Percentiles rank a stretch among this genome's conserved stretches.
Conservation (phyloP, 345 rosid species). For the Eucalyptus curtisii region DNA sequence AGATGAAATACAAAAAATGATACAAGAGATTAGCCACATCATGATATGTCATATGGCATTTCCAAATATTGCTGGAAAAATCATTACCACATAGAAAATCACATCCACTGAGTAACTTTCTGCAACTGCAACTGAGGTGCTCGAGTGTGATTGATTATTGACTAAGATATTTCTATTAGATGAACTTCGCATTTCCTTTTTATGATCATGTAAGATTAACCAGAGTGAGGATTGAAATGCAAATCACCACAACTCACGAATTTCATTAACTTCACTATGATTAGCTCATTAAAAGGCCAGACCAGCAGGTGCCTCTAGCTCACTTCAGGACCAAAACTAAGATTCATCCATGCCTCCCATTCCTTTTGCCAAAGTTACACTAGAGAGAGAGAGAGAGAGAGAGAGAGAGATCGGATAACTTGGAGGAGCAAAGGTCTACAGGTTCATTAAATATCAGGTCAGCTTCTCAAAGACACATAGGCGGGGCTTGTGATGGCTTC, state of each 20-base stretch:
- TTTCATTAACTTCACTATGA: neutral
- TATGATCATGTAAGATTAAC: too few relatives aligned
- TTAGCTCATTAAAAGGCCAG: neutral
- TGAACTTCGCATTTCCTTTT: too few relatives aligned
- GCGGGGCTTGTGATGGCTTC: neutral
- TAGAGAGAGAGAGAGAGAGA: neutral
- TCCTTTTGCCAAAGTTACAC: neutral
- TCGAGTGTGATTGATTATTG: too few relatives aligned
- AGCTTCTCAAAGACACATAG: neutral
- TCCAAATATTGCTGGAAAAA: too few relatives aligned
- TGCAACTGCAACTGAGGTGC: too few relatives aligned
- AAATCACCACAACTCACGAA: neutral
- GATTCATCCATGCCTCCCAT: neutral
- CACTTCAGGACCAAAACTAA: neutral
- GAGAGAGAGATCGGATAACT: neutral
- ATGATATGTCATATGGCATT: too few relatives aligned
- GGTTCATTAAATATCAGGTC: neutral
- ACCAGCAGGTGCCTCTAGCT: neutral
- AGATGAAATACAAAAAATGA: too few relatives aligned
- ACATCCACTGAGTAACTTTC: too few relatives aligned
- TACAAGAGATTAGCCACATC: too few relatives aligned
- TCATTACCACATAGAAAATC: too few relatives aligned
- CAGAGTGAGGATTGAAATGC: neutral
- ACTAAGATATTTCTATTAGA: too few relatives aligned
- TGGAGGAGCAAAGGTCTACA: neutral